phyloP scores from a whole-genome alignment of 495 filamentous ascomycete species.

The Parathielavia hyrcaniae region DNA sequence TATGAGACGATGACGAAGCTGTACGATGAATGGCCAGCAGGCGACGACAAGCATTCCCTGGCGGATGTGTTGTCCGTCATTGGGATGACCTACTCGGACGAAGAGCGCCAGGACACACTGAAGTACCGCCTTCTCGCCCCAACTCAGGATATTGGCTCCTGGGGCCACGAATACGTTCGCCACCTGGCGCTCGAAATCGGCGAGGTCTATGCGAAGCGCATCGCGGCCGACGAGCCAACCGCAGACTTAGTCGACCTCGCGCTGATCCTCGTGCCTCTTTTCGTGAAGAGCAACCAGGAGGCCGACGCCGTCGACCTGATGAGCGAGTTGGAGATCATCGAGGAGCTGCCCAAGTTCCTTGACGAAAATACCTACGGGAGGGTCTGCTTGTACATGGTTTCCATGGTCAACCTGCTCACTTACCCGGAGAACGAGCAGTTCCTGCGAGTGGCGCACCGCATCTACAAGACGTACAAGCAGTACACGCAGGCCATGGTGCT shows the following conservation, averaged over 20 bases:
- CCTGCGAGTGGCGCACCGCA: conserved; percentile 79
- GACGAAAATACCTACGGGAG: conserved; percentile 90
- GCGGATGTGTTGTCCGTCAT: conserved; percentile 96
- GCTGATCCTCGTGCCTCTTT: conserved; percentile 80
- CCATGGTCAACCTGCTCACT: conserved; percentile 95
- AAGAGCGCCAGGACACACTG: conserved; percentile 88
- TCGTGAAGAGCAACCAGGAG: conserved; percentile 94
- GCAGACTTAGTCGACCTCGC: conserved; percentile 79
- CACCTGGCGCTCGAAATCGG: conserved; percentile 95
- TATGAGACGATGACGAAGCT: conserved; percentile 78
- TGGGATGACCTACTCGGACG: conserved; percentile 98
- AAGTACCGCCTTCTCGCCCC: conserved; percentile 90
- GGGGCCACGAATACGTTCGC: conserved; percentile 97
- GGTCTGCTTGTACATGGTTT: conserved; percentile 97
- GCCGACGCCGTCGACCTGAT: conserved; percentile 95
- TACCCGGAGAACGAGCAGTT: conserved; percentile 96
- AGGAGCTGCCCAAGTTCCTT: conserved; percentile 78
- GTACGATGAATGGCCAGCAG: conserved; percentile 81
- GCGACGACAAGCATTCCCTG: conserved; percentile 78
- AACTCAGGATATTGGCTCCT: conserved; percentile 86
- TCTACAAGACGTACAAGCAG: conserved; percentile 88
- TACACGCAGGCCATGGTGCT: conserved; percentile 88
- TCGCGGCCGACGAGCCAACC: conserved; percentile 50
- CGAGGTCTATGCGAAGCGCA: conserved; percentile 77
- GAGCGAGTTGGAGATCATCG: conserved; percentile 94